Evolutionary conservation across 306 rosid species (phyloP).

Genomic region (Rosa chinensis): DNA sequence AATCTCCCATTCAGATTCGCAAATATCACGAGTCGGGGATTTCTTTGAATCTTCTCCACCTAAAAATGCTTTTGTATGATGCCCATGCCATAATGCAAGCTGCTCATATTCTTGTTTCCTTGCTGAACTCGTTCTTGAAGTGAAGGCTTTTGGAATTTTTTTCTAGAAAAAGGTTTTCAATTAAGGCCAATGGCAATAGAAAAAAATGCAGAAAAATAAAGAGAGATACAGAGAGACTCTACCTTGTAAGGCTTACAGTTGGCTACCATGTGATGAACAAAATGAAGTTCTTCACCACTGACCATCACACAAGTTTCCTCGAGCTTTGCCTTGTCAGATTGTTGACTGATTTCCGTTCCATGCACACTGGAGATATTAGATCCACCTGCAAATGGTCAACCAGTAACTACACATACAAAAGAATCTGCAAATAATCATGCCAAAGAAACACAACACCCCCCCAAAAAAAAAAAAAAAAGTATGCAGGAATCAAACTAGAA

Average conservation of each 20-base stretch:
- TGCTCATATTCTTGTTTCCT: conserved; percentile 82
- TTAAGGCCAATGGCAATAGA: not conserved
- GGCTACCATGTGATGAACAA: conserved; percentile 27
- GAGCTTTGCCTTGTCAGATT: conserved; percentile 35
- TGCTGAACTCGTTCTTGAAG: conserved; percentile 49
- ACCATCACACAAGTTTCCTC: conserved; percentile 78
- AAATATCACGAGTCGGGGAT: conserved; percentile 22
- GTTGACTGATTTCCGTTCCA: conserved; percentile 31
- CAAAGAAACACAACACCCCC: not conserved
- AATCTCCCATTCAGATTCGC: conserved; percentile 86
- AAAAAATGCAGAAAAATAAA: not conserved
- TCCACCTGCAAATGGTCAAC: conserved; percentile 29
- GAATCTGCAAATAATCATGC: conserved; percentile 23
- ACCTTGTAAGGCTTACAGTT: conserved; percentile 58
- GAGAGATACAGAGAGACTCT: not conserved
- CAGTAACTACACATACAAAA: conserved; percentile 12
- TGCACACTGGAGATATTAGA: conserved; percentile 33
- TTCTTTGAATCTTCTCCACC: conserved; percentile 32
- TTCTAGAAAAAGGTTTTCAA: conserved; percentile 36
- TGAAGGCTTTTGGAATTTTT: conserved; percentile 52
- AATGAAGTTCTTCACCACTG: conserved; percentile 47
- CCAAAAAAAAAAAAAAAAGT: conserved; percentile 16
- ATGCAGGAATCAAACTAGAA: conserved; percentile 28
- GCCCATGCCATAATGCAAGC: conserved; percentile 59
- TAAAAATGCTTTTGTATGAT: conserved; percentile 20